These are phyloP conservation scores for Phytopythium vexans DNA, from an alignment of 352 stramenopile genomes.

Conservation along the genomic window DNA sequence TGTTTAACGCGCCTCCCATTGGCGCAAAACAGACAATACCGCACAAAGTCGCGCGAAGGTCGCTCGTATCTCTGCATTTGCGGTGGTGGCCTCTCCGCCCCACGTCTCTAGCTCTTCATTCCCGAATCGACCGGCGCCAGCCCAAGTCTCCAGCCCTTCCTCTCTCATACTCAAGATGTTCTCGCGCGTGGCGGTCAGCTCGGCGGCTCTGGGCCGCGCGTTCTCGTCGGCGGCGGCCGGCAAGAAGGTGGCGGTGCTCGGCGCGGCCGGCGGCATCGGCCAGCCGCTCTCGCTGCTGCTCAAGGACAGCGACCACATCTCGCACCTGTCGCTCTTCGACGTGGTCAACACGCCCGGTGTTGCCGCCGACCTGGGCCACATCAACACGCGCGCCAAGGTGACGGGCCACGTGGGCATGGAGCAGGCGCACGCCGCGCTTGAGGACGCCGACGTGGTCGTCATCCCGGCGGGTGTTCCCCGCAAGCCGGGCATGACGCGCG, in stretches of 20 bases:
- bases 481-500: slow-evolving; percentile 97
- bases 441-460: slow-evolving; percentile 95
- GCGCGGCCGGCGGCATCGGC: slow-evolving; percentile 97
- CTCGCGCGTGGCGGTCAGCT: slow-evolving; percentile 12
- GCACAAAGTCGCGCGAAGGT: slow-evolving; percentile 1
- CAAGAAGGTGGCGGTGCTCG: slow-evolving; percentile 85
- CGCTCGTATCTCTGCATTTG: slow-evolving; percentile 3
- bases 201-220: slow-evolving; percentile 25
- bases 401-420: slow-evolving; percentile 77
- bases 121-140: slow-evolving; percentile 1
- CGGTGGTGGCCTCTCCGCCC: slow-evolving; percentile 1
- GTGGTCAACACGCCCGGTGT: slow-evolving; percentile 98
- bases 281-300: slow-evolving; percentile 98
- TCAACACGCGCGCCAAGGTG: slow-evolving; percentile 85
- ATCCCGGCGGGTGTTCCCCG: slow-evolving; percentile 99
- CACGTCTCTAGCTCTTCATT: not conserved
- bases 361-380: slow-evolving; percentile 95
- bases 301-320: slow-evolving; percentile 96
- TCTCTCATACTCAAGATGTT: slow-evolving; percentile 18
- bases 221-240: slow-evolving; percentile 59
- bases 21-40: not conserved
- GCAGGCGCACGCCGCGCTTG: slow-evolving; percentile 59
- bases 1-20: slow-evolving; percentile 6
- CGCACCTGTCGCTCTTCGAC: slow-evolving; percentile 97
- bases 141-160: not conserved